Percentiles rank a stretch among this genome's conserved stretches.
phyloP scores from a whole-genome alignment of 1,284 basidiomycete genomes.

The Cutaneotrichosporon sp. region DNA sequence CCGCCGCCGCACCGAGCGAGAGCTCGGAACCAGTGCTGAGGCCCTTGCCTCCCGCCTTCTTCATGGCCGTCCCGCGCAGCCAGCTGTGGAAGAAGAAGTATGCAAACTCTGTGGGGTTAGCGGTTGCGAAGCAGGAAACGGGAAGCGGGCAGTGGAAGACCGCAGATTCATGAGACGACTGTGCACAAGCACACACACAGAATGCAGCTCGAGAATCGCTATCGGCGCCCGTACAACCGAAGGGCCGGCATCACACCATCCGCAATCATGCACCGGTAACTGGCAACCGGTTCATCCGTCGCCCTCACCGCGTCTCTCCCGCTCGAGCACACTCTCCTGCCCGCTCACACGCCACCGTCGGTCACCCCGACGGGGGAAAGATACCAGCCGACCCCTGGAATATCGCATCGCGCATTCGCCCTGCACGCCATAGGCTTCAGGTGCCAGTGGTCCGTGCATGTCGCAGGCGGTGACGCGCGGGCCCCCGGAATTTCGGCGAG shows the following conservation, averaged over 20 bases:
- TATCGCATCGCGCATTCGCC: background rate
- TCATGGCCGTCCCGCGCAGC: conserved; percentile 61
- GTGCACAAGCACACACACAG: background rate
- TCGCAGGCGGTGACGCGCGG: background rate
- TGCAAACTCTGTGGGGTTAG: conserved; percentile 72
- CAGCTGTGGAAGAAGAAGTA: conserved; percentile 99
- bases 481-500: conserved; percentile 6
- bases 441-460: background rate
- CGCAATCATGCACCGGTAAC: background rate
- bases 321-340: background rate
- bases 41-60: conserved; percentile 45
- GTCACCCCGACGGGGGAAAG: conserved; percentile 5
- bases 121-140: background rate
- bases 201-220: background rate
- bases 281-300: background rate
- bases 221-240: background rate
- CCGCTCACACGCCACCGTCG: conserved; percentile 1
- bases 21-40: conserved; percentile 81
- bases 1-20: conserved; percentile 84
- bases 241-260: background rate
- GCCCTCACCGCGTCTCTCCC: background rate
- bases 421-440: background rate
- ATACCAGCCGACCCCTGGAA: background rate
- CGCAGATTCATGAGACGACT: background rate
- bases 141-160: too few species aligned